Evolutionary conservation across 129 eudicot genomes (phyloP), one percentile per base, ranked within the genome.

Genomic region (Tagetes erecta): DNA sequence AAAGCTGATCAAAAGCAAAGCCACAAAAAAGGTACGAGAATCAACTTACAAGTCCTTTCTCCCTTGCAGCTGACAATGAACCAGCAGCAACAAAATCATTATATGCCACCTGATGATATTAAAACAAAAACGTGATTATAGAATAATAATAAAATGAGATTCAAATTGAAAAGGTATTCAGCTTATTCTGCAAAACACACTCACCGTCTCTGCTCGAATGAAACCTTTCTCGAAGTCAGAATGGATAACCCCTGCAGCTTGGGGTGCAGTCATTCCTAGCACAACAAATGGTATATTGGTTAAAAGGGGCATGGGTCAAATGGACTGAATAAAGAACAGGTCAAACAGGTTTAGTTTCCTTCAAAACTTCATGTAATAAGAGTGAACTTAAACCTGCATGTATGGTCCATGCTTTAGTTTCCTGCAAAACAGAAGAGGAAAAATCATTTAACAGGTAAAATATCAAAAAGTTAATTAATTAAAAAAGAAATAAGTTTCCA

Each of bases 221-320:
- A 93, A 93, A 71, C 98, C 98, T 81, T 87, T 93, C 84, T 93
- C 98, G 78, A 93, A 93, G 83, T 93, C 98, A 39, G 98, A 90
- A 85, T 93, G 98, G 69, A 93, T 93, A 70, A 90, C 98, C 27
- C 97, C 98, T 78, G 98, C 98, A 62, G 97, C 98, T 87, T 93
- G 96, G 64, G 98, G 98, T 63, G 98, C 98, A 50, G 98, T 90
- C 98, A 93, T 93, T 77, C 98, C 98, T 93, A 77, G 62, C 63
- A 79, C 41, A 76, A 46, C 52, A 78, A 72, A 80, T 40, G 68
- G 57, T 40, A 84, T 6, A 2, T 64, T 64, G 40, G 5, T 62
- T 36, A n/a, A 36, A 62, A 62, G 10, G 30, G 41, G 8, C 30
- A 11, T 30, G 0, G 1, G 2, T 62, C 0, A 37, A 11, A 35